These are phyloP conservation scores for Astrephomene gubernaculifera DNA, from an alignment of 139 green algal species.

Conservation along the genomic window DNA sequence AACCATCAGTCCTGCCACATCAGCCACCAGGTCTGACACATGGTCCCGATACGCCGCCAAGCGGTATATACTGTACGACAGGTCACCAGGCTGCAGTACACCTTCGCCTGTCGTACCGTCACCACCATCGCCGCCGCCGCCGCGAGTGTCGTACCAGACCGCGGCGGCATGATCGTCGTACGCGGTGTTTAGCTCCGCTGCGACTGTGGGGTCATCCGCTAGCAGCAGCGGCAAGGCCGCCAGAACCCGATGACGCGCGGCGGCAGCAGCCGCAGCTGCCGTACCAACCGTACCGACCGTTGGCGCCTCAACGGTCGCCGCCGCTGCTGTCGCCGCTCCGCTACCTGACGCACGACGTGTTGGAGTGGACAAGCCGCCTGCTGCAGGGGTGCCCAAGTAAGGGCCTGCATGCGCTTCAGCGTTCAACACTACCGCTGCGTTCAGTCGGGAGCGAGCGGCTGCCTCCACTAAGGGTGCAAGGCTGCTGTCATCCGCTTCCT, in stretches of 20 bases:
- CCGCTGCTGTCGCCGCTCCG: neutral
- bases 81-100: slow-evolving; percentile 6
- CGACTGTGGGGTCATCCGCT: neutral
- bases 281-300: too few relatives aligned
- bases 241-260: slow-evolving; percentile 1
- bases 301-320: neutral
- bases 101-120: too few relatives aligned
- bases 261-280: too few relatives aligned
- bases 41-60: slow-evolving; percentile 22
- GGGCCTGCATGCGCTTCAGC: too few relatives aligned
- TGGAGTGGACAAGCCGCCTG: too few relatives aligned
- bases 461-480: too few relatives aligned
- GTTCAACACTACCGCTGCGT: too few relatives aligned
- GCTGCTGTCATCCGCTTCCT: too few relatives aligned
- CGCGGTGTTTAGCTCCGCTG: neutral
- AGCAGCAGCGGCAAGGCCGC: slow-evolving; percentile 18
- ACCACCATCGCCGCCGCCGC: slow-evolving; percentile 1
- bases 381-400: too few relatives aligned
- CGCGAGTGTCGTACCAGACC: slow-evolving; percentile 10
- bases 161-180: slow-evolving; percentile 24
- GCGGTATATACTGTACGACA: slow-evolving; percentile 7
- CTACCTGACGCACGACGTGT: too few relatives aligned
- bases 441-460: too few relatives aligned
- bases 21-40: neutral
- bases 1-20: neutral